Evolutionary conservation across 164 flowering plant genomes (phyloP).

Genomic region (Stephania yunnanensis): DNA sequence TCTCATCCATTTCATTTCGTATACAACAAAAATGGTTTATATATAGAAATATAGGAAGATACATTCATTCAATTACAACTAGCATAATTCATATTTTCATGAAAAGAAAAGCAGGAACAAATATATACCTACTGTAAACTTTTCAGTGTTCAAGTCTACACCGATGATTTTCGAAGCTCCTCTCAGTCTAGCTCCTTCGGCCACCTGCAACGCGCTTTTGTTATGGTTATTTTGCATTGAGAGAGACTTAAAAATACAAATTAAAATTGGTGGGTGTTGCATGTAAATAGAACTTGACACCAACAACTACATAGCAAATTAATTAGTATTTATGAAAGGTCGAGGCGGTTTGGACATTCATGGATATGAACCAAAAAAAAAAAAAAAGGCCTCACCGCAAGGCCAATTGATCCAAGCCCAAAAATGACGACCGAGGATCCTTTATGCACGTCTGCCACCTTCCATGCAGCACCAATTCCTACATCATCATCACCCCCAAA

Average conservation of each 20-base stretch:
- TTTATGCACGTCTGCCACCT: slow-evolving; percentile 41
- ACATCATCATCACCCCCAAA: slow-evolving; percentile 5
- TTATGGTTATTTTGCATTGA: not conserved
- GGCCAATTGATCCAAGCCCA: slow-evolving; percentile 65
- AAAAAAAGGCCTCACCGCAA: slow-evolving; percentile 38
- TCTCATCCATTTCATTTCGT: not conserved
- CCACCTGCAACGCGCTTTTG: slow-evolving; percentile 35
- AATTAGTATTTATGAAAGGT: too few species aligned
- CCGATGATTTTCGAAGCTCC: slow-evolving; percentile 70
- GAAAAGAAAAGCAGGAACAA: too few species aligned
- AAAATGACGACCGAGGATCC: slow-evolving; percentile 62
- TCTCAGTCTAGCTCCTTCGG: slow-evolving; percentile 53
- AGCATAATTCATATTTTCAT: too few species aligned
- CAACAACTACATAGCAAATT: too few species aligned
- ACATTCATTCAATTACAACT: not conserved
- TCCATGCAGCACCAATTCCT: slow-evolving; percentile 70
- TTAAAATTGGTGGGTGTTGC: too few species aligned
- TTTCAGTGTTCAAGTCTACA: slow-evolving; percentile 56
- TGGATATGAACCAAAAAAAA: too few species aligned
- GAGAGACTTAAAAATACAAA: not conserved
- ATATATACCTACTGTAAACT: slow-evolving; percentile 42
- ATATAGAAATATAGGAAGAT: not conserved
- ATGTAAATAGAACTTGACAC: too few species aligned
- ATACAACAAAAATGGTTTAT: not conserved
- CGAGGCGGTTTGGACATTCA: too few species aligned